Evolutionary conservation across 352 stramenopile genomes (phyloP).

Genomic region (Elongisporangium anandrum): DNA sequence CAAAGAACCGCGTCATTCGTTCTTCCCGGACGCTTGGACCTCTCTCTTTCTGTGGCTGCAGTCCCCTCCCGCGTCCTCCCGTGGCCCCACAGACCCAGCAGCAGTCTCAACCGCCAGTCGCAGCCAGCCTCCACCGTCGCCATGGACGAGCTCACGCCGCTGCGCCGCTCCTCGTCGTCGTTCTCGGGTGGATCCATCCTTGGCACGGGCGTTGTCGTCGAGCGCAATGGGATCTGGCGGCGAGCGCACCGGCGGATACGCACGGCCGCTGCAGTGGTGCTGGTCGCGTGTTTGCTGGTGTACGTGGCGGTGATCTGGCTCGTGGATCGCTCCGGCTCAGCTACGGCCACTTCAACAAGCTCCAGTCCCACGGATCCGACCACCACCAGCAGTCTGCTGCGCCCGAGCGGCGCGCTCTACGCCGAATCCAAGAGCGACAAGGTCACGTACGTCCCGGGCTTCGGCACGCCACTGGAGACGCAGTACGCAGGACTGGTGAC

Average conservation of each 20-base stretch:
- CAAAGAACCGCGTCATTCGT: not conserved
- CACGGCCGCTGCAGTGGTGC: conserved; percentile 9
- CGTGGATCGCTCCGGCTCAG: not conserved
- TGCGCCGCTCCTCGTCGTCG: conserved; percentile 23
- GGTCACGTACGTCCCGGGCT: conserved; percentile 63
- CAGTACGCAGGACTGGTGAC: conserved; percentile 71
- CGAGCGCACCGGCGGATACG: conserved; percentile 13
- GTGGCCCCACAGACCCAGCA: too few relatives aligned
- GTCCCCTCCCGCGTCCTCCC: not conserved
- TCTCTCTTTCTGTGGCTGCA: not conserved
- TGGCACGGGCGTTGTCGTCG: conserved; percentile 4
- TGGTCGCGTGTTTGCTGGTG: conserved; percentile 11
- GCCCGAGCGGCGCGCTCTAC: conserved; percentile 1
- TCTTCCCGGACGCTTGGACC: not conserved
- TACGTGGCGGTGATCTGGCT: conserved; percentile 8
- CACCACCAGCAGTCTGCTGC: conserved; percentile 10
- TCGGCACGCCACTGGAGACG: conserved; percentile 60
- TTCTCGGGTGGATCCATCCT: conserved; percentile 13
- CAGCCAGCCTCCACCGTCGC: not conserved
- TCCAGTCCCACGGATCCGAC: not conserved
- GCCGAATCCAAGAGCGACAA: conserved; percentile 20
- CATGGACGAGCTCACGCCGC: conserved; percentile 47
- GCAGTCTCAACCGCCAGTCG: not conserved
- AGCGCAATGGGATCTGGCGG: not conserved
- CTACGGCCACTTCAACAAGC: not conserved